A percentile compares a stretch with the other conserved stretches of the same genome.
These are phyloP conservation scores for Chlorociboria aeruginascens DNA, from an alignment of 495 filamentous ascomycete species.

Conservation along the genomic window DNA sequence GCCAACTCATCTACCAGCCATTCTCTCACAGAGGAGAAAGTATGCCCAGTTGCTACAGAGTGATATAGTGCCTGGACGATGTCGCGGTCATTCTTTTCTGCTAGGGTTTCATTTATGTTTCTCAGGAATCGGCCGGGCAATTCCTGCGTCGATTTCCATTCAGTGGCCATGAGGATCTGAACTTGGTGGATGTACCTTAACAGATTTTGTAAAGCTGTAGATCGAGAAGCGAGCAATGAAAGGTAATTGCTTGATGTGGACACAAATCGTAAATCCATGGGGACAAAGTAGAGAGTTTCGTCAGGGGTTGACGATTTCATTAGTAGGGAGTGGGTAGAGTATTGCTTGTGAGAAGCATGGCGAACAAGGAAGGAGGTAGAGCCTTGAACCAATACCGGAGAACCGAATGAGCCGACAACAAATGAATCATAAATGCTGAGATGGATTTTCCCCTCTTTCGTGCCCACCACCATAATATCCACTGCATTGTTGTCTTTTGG, in stretches of 20 bases:
- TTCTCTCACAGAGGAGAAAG: constrained; percentile 62
- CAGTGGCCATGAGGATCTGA: constrained; percentile 57
- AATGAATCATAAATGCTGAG: constrained; percentile 87
- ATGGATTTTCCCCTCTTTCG: constrained; percentile 66
- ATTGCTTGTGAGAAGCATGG: constrained; percentile 62
- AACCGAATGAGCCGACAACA: constrained; percentile 55
- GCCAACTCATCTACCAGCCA: constrained; percentile 82
- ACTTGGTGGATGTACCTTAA: constrained; percentile 71
- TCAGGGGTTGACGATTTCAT: constrained; percentile 27
- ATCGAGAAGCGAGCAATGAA: constrained; percentile 73
- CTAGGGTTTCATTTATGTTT: constrained; percentile 54
- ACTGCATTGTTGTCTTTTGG: constrained; percentile 56
- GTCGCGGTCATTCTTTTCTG: constrained; percentile 44
- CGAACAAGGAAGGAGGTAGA: constrained; percentile 29
- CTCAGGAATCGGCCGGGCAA: constrained; percentile 63
- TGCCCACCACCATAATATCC: constrained; percentile 71
- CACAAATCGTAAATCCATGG: constrained; percentile 74
- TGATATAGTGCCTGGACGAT: constrained; percentile 76
- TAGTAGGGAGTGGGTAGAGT: constrained; percentile 67
- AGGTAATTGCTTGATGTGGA: constrained; percentile 67
- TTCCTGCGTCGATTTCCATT: constrained; percentile 75
- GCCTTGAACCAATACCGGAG: constrained; percentile 11
- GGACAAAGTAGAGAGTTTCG: constrained; percentile 46
- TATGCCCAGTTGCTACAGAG: constrained; percentile 73
- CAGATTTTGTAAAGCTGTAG: constrained; percentile 75